phyloP scores from a whole-genome alignment of 2,329 filamentous ascomycete species.

The Aspergillus tamarii region DNA sequence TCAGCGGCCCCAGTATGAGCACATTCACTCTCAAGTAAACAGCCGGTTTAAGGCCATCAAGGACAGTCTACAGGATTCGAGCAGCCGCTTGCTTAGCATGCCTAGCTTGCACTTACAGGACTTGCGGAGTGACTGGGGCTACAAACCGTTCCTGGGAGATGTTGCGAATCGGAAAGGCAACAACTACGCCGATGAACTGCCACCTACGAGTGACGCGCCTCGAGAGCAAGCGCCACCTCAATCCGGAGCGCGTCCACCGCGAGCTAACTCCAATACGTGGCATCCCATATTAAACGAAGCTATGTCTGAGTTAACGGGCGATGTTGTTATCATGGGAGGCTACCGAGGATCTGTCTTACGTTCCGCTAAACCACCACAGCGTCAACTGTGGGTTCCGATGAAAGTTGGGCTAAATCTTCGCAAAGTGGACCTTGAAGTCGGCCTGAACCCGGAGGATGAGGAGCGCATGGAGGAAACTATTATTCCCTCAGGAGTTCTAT shows the following conservation, averaged over 20 bases:
- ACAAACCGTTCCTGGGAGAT: conserved; percentile 37
- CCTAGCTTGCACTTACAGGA: conserved; percentile 48
- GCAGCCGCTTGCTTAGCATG: conserved; percentile 63
- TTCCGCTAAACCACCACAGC: conserved; percentile 76
- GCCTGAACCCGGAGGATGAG: conserved; percentile 79
- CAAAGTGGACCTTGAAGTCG: conserved; percentile 88
- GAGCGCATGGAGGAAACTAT: conserved; percentile 81
- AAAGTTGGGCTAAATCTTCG: conserved; percentile 90
- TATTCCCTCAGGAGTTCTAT: conserved; percentile 83
- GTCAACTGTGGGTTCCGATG: conserved; percentile 92
- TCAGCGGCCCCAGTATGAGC: conserved; percentile 77
- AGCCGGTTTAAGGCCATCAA: conserved; percentile 86
- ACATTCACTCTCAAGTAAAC: conserved; percentile 84
- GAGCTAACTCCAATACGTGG: conserved; percentile 31
- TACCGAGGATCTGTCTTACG: conserved; percentile 89
- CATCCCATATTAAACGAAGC: conserved; percentile 59
- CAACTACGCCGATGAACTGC: conserved; percentile 13
- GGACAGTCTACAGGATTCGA: conserved; percentile 83
- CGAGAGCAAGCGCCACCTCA: conserved; percentile 9
- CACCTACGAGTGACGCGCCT: conserved; percentile 10
- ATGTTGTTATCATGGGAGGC: conserved; percentile 85
- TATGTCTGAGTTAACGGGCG: conserved; percentile 73
- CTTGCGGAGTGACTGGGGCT: conserved; percentile 40
- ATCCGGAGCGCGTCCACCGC: conserved; percentile 23
- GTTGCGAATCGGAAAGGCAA: conserved; percentile 22